A percentile compares a stretch with the other conserved stretches of the same genome.
Evolutionary conservation across 139 green algal genomes (phyloP).

Genomic region (Micractinium sp.): DNA sequence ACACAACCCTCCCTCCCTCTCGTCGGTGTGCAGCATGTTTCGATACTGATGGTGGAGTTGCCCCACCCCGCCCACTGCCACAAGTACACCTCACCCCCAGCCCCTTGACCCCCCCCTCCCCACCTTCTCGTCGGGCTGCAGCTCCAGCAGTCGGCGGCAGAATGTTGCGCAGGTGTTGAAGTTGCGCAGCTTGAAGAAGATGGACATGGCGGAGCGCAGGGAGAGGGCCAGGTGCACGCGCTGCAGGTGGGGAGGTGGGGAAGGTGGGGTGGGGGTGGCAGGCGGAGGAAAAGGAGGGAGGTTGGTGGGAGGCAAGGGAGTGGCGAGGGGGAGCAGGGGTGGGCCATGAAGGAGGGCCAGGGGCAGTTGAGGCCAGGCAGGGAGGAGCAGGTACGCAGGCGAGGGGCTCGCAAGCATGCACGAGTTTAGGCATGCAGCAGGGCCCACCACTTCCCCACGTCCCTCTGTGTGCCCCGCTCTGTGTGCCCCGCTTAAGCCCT

Average conservation of each 20-base stretch:
- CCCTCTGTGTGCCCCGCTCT: too few species aligned
- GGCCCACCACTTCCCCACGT: too few species aligned
- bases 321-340: too few species aligned
- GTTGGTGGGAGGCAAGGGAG: neutral
- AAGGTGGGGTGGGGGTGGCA: neutral
- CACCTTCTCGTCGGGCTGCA: constrained; percentile 91
- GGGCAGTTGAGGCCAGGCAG: too few species aligned
- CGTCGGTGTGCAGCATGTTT: neutral
- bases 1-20: neutral
- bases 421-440: too few species aligned
- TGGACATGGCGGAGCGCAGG: constrained; percentile 91
- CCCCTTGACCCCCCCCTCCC: neutral
- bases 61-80: neutral
- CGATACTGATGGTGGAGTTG: too few species aligned
- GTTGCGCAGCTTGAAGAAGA: constrained; percentile 98
- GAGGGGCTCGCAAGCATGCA: too few species aligned
- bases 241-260: constrained; percentile 34
- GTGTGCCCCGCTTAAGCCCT: too few species aligned
- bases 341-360: neutral
- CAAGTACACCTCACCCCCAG: neutral
- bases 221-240: constrained; percentile 89
- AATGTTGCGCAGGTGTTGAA: constrained; percentile 90
- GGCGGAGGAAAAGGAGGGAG: neutral
- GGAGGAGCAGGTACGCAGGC: too few species aligned
- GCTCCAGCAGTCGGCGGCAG: constrained; percentile 93